Percentiles rank a stretch among this genome's conserved stretches.
These are phyloP conservation scores for Populus hybrid DNA, from an alignment of 441 rosid genomes.

Conservation along the genomic window DNA sequence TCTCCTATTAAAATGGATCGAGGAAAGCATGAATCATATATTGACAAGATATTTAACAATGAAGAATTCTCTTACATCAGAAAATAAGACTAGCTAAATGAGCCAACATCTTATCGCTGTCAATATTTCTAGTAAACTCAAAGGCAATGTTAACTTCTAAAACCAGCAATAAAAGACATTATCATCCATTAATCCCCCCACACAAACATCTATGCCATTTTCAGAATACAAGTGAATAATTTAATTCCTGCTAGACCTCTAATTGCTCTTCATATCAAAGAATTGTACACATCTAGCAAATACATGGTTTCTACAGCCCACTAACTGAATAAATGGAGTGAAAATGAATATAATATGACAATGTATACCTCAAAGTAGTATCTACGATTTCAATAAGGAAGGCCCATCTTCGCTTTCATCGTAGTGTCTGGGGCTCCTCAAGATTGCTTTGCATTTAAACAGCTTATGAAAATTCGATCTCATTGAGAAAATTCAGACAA, in stretches of 20 bases:
- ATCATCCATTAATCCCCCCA: background rate
- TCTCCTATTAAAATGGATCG: no score
- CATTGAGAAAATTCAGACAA: slow-evolving; percentile 11
- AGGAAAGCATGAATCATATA: background rate
- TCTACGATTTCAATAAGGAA: slow-evolving; percentile 26
- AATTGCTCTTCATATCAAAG: slow-evolving; percentile 22
- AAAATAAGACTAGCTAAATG: slow-evolving; percentile 3
- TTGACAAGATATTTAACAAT: slow-evolving; percentile 5
- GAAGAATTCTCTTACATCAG: slow-evolving; percentile 4
- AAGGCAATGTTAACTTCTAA: slow-evolving; percentile 7
- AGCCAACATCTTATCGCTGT: slow-evolving; percentile 22
- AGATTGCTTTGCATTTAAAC: slow-evolving; percentile 5
- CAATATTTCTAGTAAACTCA: slow-evolving; percentile 8
- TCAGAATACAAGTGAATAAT: slow-evolving; percentile 14
- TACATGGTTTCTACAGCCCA: slow-evolving; percentile 22
- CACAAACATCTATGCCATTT: background rate
- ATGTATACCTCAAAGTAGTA: slow-evolving; percentile 32
- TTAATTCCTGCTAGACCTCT: slow-evolving; percentile 33
- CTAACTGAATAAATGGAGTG: slow-evolving; percentile 25
- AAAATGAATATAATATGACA: slow-evolving; percentile 26
- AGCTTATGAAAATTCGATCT: slow-evolving; percentile 18
- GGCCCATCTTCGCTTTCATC: background rate
- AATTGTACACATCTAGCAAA: slow-evolving; percentile 30
- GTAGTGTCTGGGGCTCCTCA: background rate
- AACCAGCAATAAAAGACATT: background rate